Evolutionary conservation across 805 yeast genomes (phyloP), one percentile per base, ranked within the genome.

Genomic region (Candida suzukii): DNA sequence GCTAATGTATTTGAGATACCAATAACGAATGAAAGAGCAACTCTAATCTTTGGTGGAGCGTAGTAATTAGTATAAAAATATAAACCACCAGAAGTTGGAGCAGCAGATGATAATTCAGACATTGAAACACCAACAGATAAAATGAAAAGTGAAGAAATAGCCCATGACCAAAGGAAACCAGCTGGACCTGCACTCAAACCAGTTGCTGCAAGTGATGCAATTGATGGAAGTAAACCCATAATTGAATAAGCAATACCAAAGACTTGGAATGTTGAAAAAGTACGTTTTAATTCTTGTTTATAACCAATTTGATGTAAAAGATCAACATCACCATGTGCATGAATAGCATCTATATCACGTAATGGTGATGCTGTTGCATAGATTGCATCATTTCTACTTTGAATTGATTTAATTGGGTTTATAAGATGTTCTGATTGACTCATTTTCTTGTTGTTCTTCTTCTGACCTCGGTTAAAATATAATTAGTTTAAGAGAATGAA

Each of bases 61-160:
- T 78, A 81, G 54, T 78, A 71, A 57, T 69, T 77, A 1, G 85
- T 76, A 80, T 83, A 78, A 58, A 74, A 78, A 54, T 80, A 83
- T 31, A 83, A 62, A 9, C 90, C 90, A 41, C 90, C 90, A 19
- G 83, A 74, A 1, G 90, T 82, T 22, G 91, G 90, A 48, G 79
- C 73, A 1, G 88, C 74, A 30, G 81, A 72, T 1, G 83, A 85
- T 46, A 80, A 58, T 51, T 80, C 83, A 7, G 84, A 68, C 79
- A 83, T 74, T n/a, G 82, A 67, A 9, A 73, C 46, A 16, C 87
- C 88, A n/a, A 78, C 71, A 10, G 67, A 53, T 41, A 80, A 53
- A 42, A 82, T 78, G 49, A 79, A 76, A 11, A 66, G 44, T 4
- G 78, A 70, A 27, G 85, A 70, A 14, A 77, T 52, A 37, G 78